A percentile compares a stretch with the other conserved stretches of the same genome.
Conservation (phyloP, 2,329 filamentous ascomycete species). For the Diaporthe amygdali region DNA sequence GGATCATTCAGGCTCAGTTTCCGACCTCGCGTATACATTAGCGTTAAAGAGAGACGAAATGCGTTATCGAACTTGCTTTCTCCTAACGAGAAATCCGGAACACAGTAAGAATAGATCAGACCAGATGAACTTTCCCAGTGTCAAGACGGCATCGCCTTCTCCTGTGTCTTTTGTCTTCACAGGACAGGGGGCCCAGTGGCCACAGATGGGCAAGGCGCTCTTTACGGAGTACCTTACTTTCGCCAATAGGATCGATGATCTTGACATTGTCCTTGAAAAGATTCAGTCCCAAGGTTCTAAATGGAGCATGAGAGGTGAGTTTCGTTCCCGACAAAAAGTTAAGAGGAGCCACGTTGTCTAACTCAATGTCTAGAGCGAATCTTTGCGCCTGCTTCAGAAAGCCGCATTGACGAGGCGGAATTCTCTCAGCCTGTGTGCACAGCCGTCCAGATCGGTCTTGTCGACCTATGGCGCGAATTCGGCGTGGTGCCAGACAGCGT, state of each 20-base stretch:
- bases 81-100: no score
- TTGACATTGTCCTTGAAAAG: no score
- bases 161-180: slow-evolving; percentile 36
- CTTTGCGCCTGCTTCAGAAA: slow-evolving; percentile 17
- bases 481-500: slow-evolving; percentile 33
- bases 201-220: slow-evolving; percentile 33
- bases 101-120: background rate
- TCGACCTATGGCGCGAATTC: slow-evolving; percentile 31
- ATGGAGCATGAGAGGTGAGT: no score
- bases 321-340: no score
- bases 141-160: no score
- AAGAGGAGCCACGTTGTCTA: no score
- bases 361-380: no score
- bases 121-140: background rate
- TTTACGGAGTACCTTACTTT: no score
- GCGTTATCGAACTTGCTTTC: background rate
- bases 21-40: slow-evolving; percentile 9
- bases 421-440: slow-evolving; percentile 39
- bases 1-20: background rate
- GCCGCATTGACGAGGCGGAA: slow-evolving; percentile 30
- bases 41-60: background rate
- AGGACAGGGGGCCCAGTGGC: slow-evolving; percentile 33
- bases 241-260: no score
- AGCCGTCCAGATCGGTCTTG: slow-evolving; percentile 34
- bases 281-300: no score